Evolutionary conservation across 225 moss, liverwort and hornwort species (phyloP).

Genomic region (Neckera pumila): DNA sequence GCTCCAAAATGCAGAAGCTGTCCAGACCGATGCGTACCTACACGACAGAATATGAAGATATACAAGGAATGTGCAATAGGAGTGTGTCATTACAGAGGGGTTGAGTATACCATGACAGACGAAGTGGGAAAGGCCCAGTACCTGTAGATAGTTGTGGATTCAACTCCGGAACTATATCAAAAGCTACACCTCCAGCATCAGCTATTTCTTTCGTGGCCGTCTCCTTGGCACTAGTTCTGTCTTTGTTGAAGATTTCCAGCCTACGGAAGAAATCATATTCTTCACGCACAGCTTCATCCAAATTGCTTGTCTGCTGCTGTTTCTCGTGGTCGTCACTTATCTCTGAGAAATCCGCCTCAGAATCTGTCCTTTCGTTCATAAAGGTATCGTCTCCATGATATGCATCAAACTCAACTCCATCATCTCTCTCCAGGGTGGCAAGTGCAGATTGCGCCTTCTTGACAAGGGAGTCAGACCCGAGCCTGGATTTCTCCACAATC

Average conservation of each 20-base stretch:
- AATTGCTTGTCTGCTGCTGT: neutral
- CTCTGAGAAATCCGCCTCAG: slow-evolving; percentile 13
- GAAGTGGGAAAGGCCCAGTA: neutral
- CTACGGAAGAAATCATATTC: slow-evolving; percentile 38
- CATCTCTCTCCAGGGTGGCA: slow-evolving; percentile 32
- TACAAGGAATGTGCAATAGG: neutral
- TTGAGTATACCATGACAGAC: neutral
- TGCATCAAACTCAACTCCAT: slow-evolving; percentile 11
- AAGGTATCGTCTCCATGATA: neutral
- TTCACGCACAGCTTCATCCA: slow-evolving; percentile 28
- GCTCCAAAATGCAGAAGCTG: neutral
- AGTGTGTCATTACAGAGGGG: neutral
- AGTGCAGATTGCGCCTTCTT: slow-evolving; percentile 42
- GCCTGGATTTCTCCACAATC: slow-evolving; percentile 43
- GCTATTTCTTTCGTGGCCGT: neutral
- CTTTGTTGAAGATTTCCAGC: slow-evolving; percentile 24
- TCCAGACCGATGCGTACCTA: neutral
- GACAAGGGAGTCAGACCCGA: slow-evolving; percentile 37
- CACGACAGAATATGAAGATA: neutral
- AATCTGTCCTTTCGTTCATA: slow-evolving; percentile 8
- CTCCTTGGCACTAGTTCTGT: neutral
- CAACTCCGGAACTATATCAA: slow-evolving; percentile 2
- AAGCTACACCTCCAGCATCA: neutral
- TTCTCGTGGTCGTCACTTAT: slow-evolving; percentile 1
- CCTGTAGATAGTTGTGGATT: slow-evolving; percentile 17